Percentiles rank a stretch among this genome's conserved stretches.
These are phyloP conservation scores for Phylloporus arenicola DNA, from an alignment of 768 basidiomycete genomes.

Conservation along the genomic window DNA sequence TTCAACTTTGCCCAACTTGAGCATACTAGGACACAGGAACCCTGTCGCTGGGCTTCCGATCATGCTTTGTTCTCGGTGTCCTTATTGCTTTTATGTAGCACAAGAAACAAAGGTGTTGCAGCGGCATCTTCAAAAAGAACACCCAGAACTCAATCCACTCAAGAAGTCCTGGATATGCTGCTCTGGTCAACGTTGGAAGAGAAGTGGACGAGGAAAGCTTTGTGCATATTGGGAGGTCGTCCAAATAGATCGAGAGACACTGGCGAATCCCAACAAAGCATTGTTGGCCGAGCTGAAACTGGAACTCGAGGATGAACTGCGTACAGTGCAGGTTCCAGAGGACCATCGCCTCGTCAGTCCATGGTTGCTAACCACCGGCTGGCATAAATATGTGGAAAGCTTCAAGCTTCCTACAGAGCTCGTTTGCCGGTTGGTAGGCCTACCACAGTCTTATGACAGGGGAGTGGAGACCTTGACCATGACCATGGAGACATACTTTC, in stretches of 20 bases:
- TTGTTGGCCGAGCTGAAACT: neutral
- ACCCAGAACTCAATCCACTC: too few relatives aligned
- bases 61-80: too few relatives aligned
- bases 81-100: too few relatives aligned
- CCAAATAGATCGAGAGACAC: too few relatives aligned
- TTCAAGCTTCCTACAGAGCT: neutral
- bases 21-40: too few relatives aligned
- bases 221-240: too few relatives aligned
- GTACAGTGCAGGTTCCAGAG: neutral
- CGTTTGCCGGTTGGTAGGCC: neutral
- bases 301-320: neutral
- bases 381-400: constrained; percentile 1
- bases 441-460: neutral
- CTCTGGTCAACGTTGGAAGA: too few relatives aligned
- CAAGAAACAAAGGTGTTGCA: too few relatives aligned
- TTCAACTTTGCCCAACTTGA: neutral
- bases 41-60: too few relatives aligned
- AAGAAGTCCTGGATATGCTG: too few relatives aligned
- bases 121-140: too few relatives aligned
- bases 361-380: constrained; percentile 2
- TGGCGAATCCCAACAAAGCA: neutral
- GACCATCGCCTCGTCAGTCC: constrained; percentile 2
- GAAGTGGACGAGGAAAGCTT: too few relatives aligned
- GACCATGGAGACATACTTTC: constrained; percentile 3
- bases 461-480: neutral